Conservation (phyloP, 2,329 filamentous ascomycete species). For the Neoarthrinium moseri region DNA sequence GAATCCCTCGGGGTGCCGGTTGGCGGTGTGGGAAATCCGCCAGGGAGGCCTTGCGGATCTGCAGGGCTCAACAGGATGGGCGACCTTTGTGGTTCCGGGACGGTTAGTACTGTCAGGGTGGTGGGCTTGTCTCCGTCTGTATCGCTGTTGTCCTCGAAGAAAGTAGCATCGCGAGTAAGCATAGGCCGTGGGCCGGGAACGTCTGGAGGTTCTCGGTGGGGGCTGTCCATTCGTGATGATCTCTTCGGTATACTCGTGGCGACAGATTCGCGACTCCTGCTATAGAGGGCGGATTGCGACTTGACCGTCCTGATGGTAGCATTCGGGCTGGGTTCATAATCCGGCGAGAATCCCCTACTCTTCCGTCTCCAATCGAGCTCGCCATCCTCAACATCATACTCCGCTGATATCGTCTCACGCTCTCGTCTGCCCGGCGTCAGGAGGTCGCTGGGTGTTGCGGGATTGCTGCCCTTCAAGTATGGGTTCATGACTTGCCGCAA, state of each 20-base stretch:
- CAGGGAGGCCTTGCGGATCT: background rate
- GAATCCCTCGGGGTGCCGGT: conserved; percentile 1
- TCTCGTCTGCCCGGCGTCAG: conserved; percentile 22
- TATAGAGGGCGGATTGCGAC: conserved; percentile 37
- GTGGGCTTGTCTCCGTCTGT: conserved; percentile 31
- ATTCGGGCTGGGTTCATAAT: conserved; percentile 70
- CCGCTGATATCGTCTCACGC: conserved; percentile 13
- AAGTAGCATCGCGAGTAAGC: conserved; percentile 38
- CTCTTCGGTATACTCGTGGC: conserved; percentile 16
- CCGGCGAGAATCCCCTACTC: conserved; percentile 64
- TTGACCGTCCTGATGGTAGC: conserved; percentile 69
- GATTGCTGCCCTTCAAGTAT: conserved; percentile 51
- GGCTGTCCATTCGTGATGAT: conserved; percentile 21
- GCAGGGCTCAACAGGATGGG: background rate
- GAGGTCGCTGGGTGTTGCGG: conserved; percentile 15
- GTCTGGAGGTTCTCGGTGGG: conserved; percentile 21
- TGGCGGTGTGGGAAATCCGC: conserved; percentile 7
- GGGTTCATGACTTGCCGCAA: conserved; percentile 85
- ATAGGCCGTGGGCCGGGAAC: conserved; percentile 20
- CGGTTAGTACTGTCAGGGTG: background rate
- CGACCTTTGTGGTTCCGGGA: background rate
- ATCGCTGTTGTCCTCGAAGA: conserved; percentile 53
- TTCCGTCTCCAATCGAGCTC: conserved; percentile 15
- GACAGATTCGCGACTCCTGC: conserved; percentile 21
- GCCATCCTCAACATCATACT: conserved; percentile 19